Conservation (phyloP, 2,329 filamentous ascomycete species). For the Thermomyces lanuginosus region DNA sequence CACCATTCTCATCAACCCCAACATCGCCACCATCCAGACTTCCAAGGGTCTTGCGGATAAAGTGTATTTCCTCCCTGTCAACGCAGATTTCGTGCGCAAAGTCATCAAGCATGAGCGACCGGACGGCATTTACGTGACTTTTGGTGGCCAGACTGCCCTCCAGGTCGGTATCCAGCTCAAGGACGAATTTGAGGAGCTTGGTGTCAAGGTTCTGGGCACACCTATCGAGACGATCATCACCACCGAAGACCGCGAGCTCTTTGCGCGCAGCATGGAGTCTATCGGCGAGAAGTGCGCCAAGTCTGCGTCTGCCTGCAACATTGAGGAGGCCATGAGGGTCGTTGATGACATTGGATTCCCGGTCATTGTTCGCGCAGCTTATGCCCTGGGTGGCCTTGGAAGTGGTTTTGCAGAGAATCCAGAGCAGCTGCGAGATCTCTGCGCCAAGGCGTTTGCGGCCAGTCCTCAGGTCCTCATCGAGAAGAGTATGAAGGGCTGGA, state of each 20-base stretch:
- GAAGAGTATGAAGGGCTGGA: slow-evolving; percentile 99
- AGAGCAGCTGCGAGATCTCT: slow-evolving; percentile 65
- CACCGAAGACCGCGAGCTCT: slow-evolving; percentile 92
- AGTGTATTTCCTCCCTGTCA: slow-evolving; percentile 96
- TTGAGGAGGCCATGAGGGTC: slow-evolving; percentile 75
- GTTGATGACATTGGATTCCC: slow-evolving; percentile 90
- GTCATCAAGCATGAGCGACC: slow-evolving; percentile 89
- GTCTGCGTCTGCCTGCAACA: slow-evolving; percentile 76
- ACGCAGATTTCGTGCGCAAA: slow-evolving; percentile 91
- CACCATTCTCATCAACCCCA: slow-evolving; percentile 95
- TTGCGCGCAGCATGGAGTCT: slow-evolving; percentile 94
- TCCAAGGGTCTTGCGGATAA: slow-evolving; percentile 96
- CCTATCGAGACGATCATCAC: slow-evolving; percentile 97
- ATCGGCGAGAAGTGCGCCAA: slow-evolving; percentile 97
- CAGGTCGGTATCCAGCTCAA: slow-evolving; percentile 93
- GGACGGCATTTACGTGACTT: slow-evolving; percentile 94
- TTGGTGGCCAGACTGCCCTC: slow-evolving; percentile 94
- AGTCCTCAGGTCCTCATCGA: slow-evolving; percentile 95
- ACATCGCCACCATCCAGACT: slow-evolving; percentile 97
- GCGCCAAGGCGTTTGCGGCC: slow-evolving; percentile 85
- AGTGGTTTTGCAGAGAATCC: slow-evolving; percentile 91
- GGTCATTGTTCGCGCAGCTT: slow-evolving; percentile 91
- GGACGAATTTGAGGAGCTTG: slow-evolving; percentile 84
- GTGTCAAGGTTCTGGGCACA: slow-evolving; percentile 87
- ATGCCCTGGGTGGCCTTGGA: slow-evolving; percentile 84